Evolutionary conservation across 2,329 filamentous ascomycete species (phyloP).

Genomic region (Penicillium crustosum): DNA sequence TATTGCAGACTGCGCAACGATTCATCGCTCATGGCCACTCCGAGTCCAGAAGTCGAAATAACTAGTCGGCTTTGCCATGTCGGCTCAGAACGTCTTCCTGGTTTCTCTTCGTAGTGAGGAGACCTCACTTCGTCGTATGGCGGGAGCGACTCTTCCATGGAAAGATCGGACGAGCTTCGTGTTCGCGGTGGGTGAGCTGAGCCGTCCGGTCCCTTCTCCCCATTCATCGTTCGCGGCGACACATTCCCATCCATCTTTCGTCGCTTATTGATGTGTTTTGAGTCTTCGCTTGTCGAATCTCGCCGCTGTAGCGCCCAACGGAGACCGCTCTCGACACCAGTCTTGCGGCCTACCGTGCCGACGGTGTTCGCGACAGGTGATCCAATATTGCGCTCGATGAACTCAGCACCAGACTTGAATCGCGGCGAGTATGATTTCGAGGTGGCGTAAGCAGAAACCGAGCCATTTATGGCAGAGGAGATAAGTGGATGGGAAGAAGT

Average conservation of each 20-base stretch:
- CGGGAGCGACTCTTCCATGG: conserved; percentile 72
- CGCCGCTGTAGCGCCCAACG: conserved; percentile 70
- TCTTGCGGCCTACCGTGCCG: conserved; percentile 76
- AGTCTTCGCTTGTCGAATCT: conserved; percentile 34
- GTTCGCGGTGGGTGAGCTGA: conserved; percentile 22
- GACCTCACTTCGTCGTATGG: conserved; percentile 79
- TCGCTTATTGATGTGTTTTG: conserved; percentile 40
- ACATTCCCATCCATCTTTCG: conserved; percentile 45
- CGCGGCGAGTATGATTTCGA: conserved; percentile 89
- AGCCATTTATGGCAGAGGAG: conserved; percentile 79
- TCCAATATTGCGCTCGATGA: conserved; percentile 82
- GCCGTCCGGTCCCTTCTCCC: conserved; percentile 45
- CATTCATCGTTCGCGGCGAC: conserved; percentile 43
- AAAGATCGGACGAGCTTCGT: conserved; percentile 63
- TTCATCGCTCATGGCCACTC: conserved; percentile 86
- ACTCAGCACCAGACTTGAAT: conserved; percentile 85
- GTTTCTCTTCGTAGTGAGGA: conserved; percentile 63
- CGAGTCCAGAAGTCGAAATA: conserved; percentile 85
- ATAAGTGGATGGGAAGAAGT: conserved; percentile 86
- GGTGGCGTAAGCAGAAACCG: conserved; percentile 78
- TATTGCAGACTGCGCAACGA: conserved; percentile 81
- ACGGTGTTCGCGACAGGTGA: conserved; percentile 83
- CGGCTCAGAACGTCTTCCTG: conserved; percentile 34
- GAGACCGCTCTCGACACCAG: conserved; percentile 83
- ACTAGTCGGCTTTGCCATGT: conserved; percentile 81